Percentiles rank a stretch among this genome's conserved stretches.
phyloP scores from a whole-genome alignment of 768 basidiomycete species.

The Dioszegia aurantiaca region DNA sequence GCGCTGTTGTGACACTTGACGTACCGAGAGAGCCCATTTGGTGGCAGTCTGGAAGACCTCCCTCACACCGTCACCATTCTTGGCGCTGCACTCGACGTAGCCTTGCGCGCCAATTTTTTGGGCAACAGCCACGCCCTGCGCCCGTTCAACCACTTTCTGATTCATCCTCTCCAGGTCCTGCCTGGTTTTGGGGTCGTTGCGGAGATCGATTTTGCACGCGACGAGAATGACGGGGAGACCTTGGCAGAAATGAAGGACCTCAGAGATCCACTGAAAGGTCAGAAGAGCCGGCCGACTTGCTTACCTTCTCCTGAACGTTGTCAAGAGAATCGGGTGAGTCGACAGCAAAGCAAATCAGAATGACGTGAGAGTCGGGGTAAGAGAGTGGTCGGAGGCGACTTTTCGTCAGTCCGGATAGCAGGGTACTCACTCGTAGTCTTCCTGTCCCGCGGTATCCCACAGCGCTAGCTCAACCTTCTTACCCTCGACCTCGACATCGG shows the following conservation, averaged over 20 bases:
- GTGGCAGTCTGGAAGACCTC: slow-evolving; percentile 99
- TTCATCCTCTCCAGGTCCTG: slow-evolving; percentile 91
- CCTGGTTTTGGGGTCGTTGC: slow-evolving; percentile 86
- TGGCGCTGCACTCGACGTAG: slow-evolving; percentile 96
- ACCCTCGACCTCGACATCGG: slow-evolving; percentile 96
- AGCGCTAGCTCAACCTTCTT: slow-evolving; percentile 97
- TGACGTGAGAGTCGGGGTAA: slow-evolving; percentile 99
- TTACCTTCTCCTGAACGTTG: slow-evolving; percentile 99
- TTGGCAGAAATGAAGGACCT: slow-evolving; percentile 96
- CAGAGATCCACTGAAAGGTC: slow-evolving; percentile 84
- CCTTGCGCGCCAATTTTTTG: slow-evolving; percentile 96
- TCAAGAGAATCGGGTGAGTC: slow-evolving; percentile 97
- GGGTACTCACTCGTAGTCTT: slow-evolving; percentile 74
- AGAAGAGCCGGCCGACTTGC: slow-evolving; percentile 38
- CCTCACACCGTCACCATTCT: slow-evolving; percentile 91
- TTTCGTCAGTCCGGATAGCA: neutral
- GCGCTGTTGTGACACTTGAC: slow-evolving; percentile 12
- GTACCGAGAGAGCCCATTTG: slow-evolving; percentile 68
- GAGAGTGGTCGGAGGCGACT: slow-evolving; percentile 88
- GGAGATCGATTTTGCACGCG: slow-evolving; percentile 97
- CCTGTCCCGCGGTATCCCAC: slow-evolving; percentile 99
- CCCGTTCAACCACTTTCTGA: slow-evolving; percentile 72
- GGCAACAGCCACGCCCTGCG: slow-evolving; percentile 84
- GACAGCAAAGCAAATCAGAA: slow-evolving; percentile 97
- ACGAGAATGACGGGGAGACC: slow-evolving; percentile 94